A percentile compares a stretch with the other conserved stretches of the same genome.
phyloP scores from a whole-genome alignment of 352 stramenopile species.

The Globisporangium heterothallicum region DNA sequence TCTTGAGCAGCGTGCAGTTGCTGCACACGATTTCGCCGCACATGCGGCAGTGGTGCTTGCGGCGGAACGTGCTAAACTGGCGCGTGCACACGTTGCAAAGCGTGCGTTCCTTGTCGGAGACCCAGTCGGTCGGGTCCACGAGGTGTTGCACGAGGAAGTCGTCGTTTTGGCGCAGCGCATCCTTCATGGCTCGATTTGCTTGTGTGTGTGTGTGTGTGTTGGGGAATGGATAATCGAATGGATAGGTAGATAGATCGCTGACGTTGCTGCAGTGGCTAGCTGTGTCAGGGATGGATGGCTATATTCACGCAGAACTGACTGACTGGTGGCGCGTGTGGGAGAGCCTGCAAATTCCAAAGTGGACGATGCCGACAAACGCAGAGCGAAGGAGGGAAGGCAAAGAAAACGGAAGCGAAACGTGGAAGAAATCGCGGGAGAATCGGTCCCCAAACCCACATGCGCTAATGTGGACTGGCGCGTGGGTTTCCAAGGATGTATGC shows the following conservation, averaged over 20 bases:
- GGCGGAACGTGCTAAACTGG: constrained; percentile 71
- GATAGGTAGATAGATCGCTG: too few relatives aligned
- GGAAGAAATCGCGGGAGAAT: constrained; percentile 5
- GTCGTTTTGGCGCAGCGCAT: constrained; percentile 22
- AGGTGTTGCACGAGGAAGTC: constrained; percentile 70
- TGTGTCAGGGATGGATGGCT: too few relatives aligned
- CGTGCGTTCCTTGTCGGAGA: constrained; percentile 60
- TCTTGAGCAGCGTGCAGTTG: constrained; percentile 74
- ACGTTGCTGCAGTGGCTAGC: too few relatives aligned
- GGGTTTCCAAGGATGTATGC: too few relatives aligned
- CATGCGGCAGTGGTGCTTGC: constrained; percentile 87
- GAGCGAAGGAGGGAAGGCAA: not conserved
- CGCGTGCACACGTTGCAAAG: constrained; percentile 78
- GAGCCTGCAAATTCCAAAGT: constrained; percentile 9
- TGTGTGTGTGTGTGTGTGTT: not conserved
- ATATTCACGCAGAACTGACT: not conserved
- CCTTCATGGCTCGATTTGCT: constrained; percentile 18
- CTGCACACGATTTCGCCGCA: constrained; percentile 82
- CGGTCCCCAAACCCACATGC: too few relatives aligned
- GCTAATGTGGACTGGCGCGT: too few relatives aligned
- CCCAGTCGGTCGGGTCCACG: constrained; percentile 70
- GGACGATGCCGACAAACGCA: not conserved
- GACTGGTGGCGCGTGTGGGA: not conserved
- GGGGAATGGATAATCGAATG: too few relatives aligned
- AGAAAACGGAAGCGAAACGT: not conserved